Evolutionary conservation across 129 eudicot species (phyloP), one percentile per base, ranked within the genome.

Genomic region (Tanacetum coccineum): DNA sequence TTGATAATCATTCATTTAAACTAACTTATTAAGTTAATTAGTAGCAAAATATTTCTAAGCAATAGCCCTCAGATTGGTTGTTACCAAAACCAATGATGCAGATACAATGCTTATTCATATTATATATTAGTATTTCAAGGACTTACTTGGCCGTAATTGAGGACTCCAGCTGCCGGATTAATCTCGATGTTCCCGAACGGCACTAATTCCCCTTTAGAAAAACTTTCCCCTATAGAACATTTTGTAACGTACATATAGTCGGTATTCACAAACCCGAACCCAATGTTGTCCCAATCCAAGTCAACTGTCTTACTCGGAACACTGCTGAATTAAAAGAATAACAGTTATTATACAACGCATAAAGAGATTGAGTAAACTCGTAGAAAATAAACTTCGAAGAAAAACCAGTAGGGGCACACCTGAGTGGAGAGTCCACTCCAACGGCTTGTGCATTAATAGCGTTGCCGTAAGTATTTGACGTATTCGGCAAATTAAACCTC

Each of bases 111-210:
- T 58, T 17, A 70, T 22, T 44, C 22, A 68, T 39, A 54, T 14
- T 54, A 70, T 13, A 58, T 18, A 56, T 47, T 53, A 58, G 55
- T 48, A 60, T 66, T 46, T 69, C 4, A 64, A 74, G 56, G 68
- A 81, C 81, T 71, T 58, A 90, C 97, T 87, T 90, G 97, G 17
- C 97, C 97, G 70, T 90, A 90, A 67, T 90, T 90, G 21, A 90
- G 76, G 66, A 90, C 77, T 18, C 95, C 95, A 54, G 97, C 89
- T 13, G 87, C 81, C 15, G 97, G 97, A 71, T 81, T 90, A 79
- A 90, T 58, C 73, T 84, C 95, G 20, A 90, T 84, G 82, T 90
- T 90, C 64, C 97, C 95, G 79, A 84, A 90, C 12, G 79, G 87
- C 64, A 80, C 83, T 18, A 91, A 61, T 73, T 87, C 90, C 45